Conservation (phyloP, 768 basidiomycete genomes). For the Boletus vinaceobasis region DNA sequence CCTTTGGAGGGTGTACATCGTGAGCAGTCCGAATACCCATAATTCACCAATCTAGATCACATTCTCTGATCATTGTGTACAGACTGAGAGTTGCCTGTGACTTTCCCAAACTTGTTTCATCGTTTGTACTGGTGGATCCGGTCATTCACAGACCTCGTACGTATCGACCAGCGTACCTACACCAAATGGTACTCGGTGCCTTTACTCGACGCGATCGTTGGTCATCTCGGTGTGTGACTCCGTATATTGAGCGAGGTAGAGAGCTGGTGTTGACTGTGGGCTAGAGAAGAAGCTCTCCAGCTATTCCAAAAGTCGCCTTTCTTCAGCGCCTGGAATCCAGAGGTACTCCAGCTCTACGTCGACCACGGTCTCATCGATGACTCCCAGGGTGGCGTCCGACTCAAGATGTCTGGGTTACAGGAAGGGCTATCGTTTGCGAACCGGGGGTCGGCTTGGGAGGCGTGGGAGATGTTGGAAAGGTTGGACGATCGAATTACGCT, state of each 20-base stretch:
- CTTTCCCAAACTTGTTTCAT: slow-evolving; percentile 64
- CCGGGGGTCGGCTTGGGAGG: slow-evolving; percentile 18
- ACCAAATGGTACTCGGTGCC: slow-evolving; percentile 38
- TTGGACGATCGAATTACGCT: slow-evolving; percentile 28
- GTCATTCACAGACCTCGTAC: slow-evolving; percentile 43
- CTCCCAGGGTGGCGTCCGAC: slow-evolving; percentile 39
- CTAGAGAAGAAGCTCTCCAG: slow-evolving; percentile 57
- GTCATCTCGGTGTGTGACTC: slow-evolving; percentile 49
- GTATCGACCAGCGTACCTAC: background rate
- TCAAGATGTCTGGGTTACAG: slow-evolving; percentile 66
- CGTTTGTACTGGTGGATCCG: slow-evolving; percentile 76
- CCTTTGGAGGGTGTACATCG: slow-evolving; percentile 77
- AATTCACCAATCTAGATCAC: background rate
- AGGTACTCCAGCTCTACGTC: slow-evolving; percentile 56
- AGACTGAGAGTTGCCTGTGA: slow-evolving; percentile 66
- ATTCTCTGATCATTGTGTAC: background rate
- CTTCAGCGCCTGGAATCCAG: slow-evolving; percentile 69
- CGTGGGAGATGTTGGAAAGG: slow-evolving; percentile 26
- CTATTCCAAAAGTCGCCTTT: slow-evolving; percentile 55
- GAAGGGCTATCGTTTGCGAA: slow-evolving; percentile 65
- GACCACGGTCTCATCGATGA: slow-evolving; percentile 48
- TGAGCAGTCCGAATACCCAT: slow-evolving; percentile 36
- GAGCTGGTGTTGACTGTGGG: background rate
- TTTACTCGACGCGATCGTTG: slow-evolving; percentile 60
- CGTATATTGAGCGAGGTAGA: background rate